Base-by-base conservation (phyloP, 495 filamentous ascomycete genomes). In the Tuber aestivum region DNA sequence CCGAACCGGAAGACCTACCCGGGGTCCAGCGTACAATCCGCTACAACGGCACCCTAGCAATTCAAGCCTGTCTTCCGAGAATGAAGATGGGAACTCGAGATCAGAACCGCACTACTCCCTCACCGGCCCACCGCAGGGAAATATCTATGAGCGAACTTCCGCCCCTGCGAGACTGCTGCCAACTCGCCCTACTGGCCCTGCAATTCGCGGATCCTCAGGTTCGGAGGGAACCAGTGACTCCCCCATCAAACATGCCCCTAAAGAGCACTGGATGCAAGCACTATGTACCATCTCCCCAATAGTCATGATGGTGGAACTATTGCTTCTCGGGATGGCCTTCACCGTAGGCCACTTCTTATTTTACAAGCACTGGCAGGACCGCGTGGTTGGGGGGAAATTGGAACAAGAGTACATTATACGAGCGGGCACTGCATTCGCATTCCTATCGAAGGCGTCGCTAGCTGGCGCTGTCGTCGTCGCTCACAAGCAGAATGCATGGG, bases 401-500 rank as follows among this genome's bases (percentile, higher is more conserved):
- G 23, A 23, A 27, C 48, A 56, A 27, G 48, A 56, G 12, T 56
- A 27, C 48, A 56, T 56, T 56, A 56, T 56, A 21, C 23, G 23
- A 9, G 48, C 8, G 8, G 48, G 48, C 48, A 56, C 48, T 56
- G 48, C 48, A 35, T 45, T 75, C 21, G 73, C 73, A 9, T 75
- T 75, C 32, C 32, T 75, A 2, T 75, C 68, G 2, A 32, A 68
- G 41, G 41, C 73, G 2, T 68, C 73, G 5, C 68, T 75, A 21
- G 41, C 42, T 27, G 69, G 41, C 6, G 73, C 45, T 16, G 27
- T 75, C 16, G 73, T 50, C 12, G 70, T 75, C 32, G 40, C 73
- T 10, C 61, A 82, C 44, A 56, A 56, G 48, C 48, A 56, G 48
- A 56, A n/a, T 56, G 48, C 48, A 56, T 56, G 48, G 48, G 48